Percentiles rank a stretch among this genome's conserved stretches.
Evolutionary conservation across 2,329 filamentous ascomycete genomes (phyloP).

Genomic region (Tolypocladium guangdongense): DNA sequence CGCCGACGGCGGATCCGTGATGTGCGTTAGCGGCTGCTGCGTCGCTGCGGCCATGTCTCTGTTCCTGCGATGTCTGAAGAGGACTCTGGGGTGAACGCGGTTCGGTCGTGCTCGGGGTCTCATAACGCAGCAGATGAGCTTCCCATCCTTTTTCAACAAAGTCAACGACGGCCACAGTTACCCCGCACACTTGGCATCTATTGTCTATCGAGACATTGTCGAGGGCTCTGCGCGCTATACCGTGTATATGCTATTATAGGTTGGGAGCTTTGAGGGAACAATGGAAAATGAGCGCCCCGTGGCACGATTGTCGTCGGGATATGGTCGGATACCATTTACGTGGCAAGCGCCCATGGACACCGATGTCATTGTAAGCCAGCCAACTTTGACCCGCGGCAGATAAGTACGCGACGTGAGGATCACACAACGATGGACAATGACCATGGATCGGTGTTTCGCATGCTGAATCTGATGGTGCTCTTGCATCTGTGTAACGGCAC

Average conservation of each 20-base stretch:
- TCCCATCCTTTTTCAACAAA: conserved; percentile 7
- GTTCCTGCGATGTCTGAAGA: conserved; percentile 17
- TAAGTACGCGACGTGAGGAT: background rate
- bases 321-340: conserved; percentile 10
- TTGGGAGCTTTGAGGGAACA: background rate
- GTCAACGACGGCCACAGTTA: background rate
- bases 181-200: background rate
- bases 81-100: conserved; percentile 18
- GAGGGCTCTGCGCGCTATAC: background rate
- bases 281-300: background rate
- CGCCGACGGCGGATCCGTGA: background rate
- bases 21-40: conserved; percentile 4
- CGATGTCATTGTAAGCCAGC: background rate
- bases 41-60: conserved; percentile 7
- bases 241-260: background rate
- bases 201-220: conserved; percentile 1
- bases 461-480: background rate
- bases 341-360: background rate
- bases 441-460: background rate
- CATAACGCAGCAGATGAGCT: conserved; percentile 15
- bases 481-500: background rate
- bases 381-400: background rate
- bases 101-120: conserved; percentile 16
- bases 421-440: background rate
- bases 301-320: conserved; percentile 10